phyloP scores from a whole-genome alignment of 2,329 filamentous ascomycete species.

The Fusarium sp. region DNA sequence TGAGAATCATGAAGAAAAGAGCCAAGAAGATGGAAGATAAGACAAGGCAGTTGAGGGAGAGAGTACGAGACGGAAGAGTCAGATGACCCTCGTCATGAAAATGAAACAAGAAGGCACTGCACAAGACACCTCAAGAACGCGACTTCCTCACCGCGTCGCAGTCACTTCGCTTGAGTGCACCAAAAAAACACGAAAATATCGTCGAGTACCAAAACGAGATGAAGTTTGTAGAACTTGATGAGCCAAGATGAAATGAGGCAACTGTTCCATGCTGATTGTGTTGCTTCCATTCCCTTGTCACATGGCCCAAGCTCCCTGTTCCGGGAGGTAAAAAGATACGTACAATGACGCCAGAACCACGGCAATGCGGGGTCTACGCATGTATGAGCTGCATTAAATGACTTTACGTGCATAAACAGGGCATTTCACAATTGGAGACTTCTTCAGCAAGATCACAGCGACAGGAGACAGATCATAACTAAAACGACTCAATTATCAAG shows the following conservation, averaged over 20 bases:
- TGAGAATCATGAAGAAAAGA: constrained; percentile 19
- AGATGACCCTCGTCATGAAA: constrained; percentile 17
- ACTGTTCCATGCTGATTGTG: constrained; percentile 3
- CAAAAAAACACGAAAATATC: background rate
- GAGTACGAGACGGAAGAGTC: constrained; percentile 8
- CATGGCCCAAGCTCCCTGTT: constrained; percentile 39
- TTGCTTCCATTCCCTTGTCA: constrained; percentile 30
- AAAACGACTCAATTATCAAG: constrained; percentile 28
- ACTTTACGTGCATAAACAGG: constrained; percentile 22
- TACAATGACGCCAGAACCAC: constrained; percentile 31
- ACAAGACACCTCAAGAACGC: constrained; percentile 1
- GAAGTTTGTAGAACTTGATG: constrained; percentile 24
- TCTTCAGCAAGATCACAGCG: background rate
- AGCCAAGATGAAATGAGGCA: constrained; percentile 17
- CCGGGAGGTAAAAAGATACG: constrained; percentile 7
- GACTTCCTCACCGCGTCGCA: constrained; percentile 10
- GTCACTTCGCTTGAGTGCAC: constrained; percentile 1
- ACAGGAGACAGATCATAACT: background rate
- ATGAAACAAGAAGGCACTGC: constrained; percentile 17
- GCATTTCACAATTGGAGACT: constrained; percentile 6
- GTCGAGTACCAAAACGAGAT: background rate
- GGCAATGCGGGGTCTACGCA: constrained; percentile 32
- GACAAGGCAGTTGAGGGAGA: constrained; percentile 29
- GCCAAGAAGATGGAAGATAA: constrained; percentile 16
- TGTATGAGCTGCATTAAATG: constrained; percentile 31